Percentiles rank a stretch among this genome's conserved stretches.
Conservation (phyloP, 2,329 filamentous ascomycete species). For the Fusarium sulawesiense region DNA sequence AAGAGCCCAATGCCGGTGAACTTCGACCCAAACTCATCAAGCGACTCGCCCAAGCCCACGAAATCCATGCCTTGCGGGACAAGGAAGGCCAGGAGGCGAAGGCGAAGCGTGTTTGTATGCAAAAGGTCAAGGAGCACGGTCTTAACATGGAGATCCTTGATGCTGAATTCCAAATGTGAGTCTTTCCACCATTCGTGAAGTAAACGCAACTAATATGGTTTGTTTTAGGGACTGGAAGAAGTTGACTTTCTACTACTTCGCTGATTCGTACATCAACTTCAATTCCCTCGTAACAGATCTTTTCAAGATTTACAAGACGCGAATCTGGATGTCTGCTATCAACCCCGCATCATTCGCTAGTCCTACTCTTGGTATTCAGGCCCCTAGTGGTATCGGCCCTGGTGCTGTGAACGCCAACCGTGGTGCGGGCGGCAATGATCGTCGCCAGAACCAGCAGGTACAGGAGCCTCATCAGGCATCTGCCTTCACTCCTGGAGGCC, state of each 20-base stretch:
- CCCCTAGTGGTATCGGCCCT: constrained; percentile 73
- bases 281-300: constrained; percentile 96
- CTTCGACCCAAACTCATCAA: constrained; percentile 98
- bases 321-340: constrained; percentile 99
- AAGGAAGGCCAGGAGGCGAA: constrained; percentile 99
- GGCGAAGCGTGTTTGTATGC: constrained; percentile 94
- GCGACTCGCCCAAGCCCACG: constrained; percentile 89
- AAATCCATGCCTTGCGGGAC: constrained; percentile 87
- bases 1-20: constrained; percentile 77
- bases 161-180: constrained; percentile 98
- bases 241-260: constrained; percentile 98
- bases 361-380: constrained; percentile 77
- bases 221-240: constrained; percentile 93
- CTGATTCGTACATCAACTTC: constrained; percentile 98
- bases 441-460: constrained; percentile 61
- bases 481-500: constrained; percentile 52
- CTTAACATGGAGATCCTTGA: constrained; percentile 99
- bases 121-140: constrained; percentile 94
- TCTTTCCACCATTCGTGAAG: constrained; percentile 33
- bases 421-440: constrained; percentile 56
- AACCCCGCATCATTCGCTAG: constrained; percentile 96
- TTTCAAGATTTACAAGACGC: constrained; percentile 99
- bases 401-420: constrained; percentile 72
- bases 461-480: constrained; percentile 50
- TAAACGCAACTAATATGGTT: constrained; percentile 15